These are phyloP conservation scores for Lodderomyces margitis DNA, from an alignment of 1,139 yeast genomes.

Conservation along the genomic window DNA sequence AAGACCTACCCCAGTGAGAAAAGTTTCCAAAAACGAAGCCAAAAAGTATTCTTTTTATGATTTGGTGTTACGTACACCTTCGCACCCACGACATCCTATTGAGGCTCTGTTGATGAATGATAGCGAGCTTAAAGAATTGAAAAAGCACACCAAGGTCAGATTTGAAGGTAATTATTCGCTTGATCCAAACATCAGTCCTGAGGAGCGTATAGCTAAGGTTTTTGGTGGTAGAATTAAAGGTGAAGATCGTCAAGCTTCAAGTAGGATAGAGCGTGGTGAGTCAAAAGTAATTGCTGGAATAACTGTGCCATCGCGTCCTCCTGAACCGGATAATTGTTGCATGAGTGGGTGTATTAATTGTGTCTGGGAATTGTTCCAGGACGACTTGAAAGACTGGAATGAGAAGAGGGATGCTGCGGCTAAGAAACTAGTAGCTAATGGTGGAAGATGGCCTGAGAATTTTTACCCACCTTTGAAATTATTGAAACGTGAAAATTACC, in stretches of 20 bases:
- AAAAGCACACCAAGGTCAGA: slow-evolving; percentile 22
- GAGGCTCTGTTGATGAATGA: slow-evolving; percentile 30
- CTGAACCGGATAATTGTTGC: slow-evolving; percentile 93
- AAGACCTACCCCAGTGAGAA: slow-evolving; percentile 10
- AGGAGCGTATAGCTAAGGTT: slow-evolving; percentile 48
- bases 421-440: slow-evolving; percentile 40
- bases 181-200: slow-evolving; percentile 36
- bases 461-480: slow-evolving; percentile 65
- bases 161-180: slow-evolving; percentile 49
- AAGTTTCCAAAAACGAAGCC: slow-evolving; percentile 8
- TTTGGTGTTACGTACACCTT: slow-evolving; percentile 33
- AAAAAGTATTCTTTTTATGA: slow-evolving; percentile 35
- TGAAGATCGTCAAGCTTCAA: slow-evolving; percentile 49
- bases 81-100: slow-evolving; percentile 32
- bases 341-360: slow-evolving; percentile 97
- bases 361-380: slow-evolving; percentile 92
- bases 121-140: slow-evolving; percentile 20
- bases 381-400: slow-evolving; percentile 84
- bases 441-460: slow-evolving; percentile 75
- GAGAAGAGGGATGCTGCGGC: slow-evolving; percentile 60
- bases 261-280: slow-evolving; percentile 44
- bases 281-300: slow-evolving; percentile 64
- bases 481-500: slow-evolving; percentile 33
- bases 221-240: slow-evolving; percentile 63
- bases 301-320: slow-evolving; percentile 74